Base-by-base conservation (phyloP, 2,329 filamentous ascomycete genomes). In the Stromatinia cepivora region DNA sequence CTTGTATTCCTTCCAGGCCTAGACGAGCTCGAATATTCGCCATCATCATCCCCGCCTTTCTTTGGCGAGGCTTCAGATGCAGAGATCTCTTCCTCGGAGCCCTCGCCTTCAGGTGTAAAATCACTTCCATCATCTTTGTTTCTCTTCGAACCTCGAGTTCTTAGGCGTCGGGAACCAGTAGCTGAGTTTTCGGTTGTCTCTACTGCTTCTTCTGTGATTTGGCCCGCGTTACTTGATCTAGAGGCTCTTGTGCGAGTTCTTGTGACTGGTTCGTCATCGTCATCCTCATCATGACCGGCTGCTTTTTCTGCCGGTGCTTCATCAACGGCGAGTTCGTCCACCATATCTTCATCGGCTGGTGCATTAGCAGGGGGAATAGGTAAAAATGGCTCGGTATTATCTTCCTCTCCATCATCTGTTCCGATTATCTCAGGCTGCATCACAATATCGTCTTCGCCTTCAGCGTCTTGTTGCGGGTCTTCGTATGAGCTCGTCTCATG, bases 81-180 rank as follows among this genome's bases (percentile, higher is more conserved):
- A 1, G 83, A 85, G 39, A 79, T 81, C 15, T 82, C 83, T 11
- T 83, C 85, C 34, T 87, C 86, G 7, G 84, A 86, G 0, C 85
- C 87, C 53, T 77, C 75, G 22, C 78, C 76, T 22, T 71, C 59
- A 28, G 78, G 77, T 39, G 78, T 76, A 65, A 79, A 79, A 68
- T 79, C 78, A 70, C 77, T 79, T 8, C 72, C 73, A 52, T 79
- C 77, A 54, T 71, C 71, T 42, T 71, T 72, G 25, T 46, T 70
- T 45, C 77, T 79, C 59, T 74, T 76, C 8, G 72, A 72, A 42
- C 73, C 73, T 45, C 77, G 71, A 58, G 75, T 76, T 64, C 66
- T 64, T 34, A 77, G 69, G 52, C 76, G 73, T 58, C 76, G 70
- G 58, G 79, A 79, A 46, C 71, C 71, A 65, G 70, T 50, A 31